Conservation (phyloP, 2,329 filamentous ascomycete genomes). For the Penicillium sp. region DNA sequence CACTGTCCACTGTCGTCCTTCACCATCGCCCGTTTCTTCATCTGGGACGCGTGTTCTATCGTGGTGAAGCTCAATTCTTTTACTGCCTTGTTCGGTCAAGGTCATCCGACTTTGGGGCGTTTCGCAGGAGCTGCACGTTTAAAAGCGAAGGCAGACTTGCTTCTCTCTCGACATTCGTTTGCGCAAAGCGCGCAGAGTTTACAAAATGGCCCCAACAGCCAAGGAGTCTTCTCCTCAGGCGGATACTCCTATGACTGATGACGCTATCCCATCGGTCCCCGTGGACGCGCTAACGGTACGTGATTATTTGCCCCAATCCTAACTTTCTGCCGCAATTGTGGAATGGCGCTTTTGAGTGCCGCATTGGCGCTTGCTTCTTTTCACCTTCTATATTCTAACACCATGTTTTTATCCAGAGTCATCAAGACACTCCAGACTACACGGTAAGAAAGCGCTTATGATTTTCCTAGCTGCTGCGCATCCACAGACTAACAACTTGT, state of each 20-base stretch:
- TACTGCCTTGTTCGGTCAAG: not conserved
- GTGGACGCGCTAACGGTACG: slow-evolving; percentile 48
- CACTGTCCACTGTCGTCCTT: slow-evolving; percentile 24
- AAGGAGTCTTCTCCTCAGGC: slow-evolving; percentile 48
- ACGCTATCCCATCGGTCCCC: slow-evolving; percentile 39
- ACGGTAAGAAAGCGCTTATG: slow-evolving; percentile 50
- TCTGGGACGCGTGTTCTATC: not conserved
- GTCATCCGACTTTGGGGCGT: not conserved
- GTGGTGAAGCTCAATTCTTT: not conserved
- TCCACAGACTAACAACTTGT: slow-evolving; percentile 1
- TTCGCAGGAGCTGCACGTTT: slow-evolving; percentile 3
- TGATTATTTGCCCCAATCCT: slow-evolving; percentile 10
- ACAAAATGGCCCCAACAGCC: slow-evolving; percentile 47
- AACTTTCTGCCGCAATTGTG: not conserved
- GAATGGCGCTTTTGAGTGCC: slow-evolving; percentile 1
- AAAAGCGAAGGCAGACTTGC: slow-evolving; percentile 12
- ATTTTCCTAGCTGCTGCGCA: not conserved
- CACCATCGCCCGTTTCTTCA: not conserved
- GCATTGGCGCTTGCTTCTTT: not conserved
- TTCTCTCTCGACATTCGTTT: slow-evolving; percentile 16
- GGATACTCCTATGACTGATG: slow-evolving; percentile 54
- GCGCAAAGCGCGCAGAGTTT: slow-evolving; percentile 32
- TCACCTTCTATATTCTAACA: slow-evolving; percentile 14
- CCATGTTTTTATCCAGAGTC: slow-evolving; percentile 40
- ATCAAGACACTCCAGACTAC: slow-evolving; percentile 66